phyloP scores from a whole-genome alignment of 2,329 filamentous ascomycete species.

The Cryphonectria carpinicola region DNA sequence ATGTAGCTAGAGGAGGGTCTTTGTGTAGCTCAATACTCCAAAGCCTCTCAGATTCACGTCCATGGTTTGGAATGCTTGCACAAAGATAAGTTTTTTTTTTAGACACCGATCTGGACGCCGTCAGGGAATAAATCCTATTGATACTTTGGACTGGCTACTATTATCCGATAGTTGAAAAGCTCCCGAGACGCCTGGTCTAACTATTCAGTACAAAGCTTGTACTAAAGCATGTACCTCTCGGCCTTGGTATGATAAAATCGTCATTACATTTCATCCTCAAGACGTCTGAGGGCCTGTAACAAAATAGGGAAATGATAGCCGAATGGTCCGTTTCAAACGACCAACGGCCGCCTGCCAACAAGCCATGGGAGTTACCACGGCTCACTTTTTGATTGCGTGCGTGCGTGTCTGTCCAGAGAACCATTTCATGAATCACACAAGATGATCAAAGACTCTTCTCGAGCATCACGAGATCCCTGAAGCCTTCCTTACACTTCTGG shows the following conservation, averaged over 20 bases:
- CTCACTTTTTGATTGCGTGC: neutral
- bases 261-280: neutral
- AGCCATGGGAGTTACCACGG: neutral
- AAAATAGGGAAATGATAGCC: neutral
- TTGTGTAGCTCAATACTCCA: neutral
- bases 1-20: neutral
- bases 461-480: slow-evolving; percentile 54
- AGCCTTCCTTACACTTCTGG: slow-evolving; percentile 58
- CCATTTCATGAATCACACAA: neutral
- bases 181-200: neutral
- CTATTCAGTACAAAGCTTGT: neutral
- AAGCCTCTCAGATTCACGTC: neutral
- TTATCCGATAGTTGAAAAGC: neutral
- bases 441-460: slow-evolving; percentile 52
- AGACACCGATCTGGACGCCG: no score
- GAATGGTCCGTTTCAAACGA: neutral
- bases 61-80: neutral
- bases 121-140: neutral
- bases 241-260: neutral
- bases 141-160: neutral
- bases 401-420: neutral
- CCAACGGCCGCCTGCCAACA: neutral
- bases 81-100: neutral
- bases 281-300: neutral
- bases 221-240: neutral